Evolutionary conservation across 2,329 filamentous ascomycete species (phyloP), one percentile per base, ranked within the genome.

Genomic region (Neodidymelliopsis sp.): DNA sequence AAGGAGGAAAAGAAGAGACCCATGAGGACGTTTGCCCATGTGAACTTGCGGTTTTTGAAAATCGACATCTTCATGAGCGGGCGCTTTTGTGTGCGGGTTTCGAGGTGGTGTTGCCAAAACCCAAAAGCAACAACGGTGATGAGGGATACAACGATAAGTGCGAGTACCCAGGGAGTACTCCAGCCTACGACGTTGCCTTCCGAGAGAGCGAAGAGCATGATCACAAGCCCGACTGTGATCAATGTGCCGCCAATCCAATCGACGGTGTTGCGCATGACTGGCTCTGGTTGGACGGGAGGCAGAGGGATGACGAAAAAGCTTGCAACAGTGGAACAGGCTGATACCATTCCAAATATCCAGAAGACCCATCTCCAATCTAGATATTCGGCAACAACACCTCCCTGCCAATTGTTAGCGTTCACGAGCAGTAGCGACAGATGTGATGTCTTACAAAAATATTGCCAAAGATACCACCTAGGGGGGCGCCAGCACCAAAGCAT

Each of bases 131-230:
- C 74, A 3, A 89, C 72, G 11, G 88, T 72, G 4, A 85, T 53
- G 8, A 87, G 12, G 0, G 85, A 80, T 4, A 85, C 70, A 2
- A 83, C 81, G 25, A 88, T 82, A 12, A 88, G 70, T 2, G 77
- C 74, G 0, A 82, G 79, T 4, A 89, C 77, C 81, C 84, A 89
- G 0, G 85, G 78, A 0, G 80, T 83, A 6, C 71, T 67, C 87
- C 87, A 90, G 4, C 87, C 86, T 2, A 85, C 82, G 0, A 87
- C 82, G 56, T 88, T 88, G 15, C 86, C 87, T 63, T 89, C 82
- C 0, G 86, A 87, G 20, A 90, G 74, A 0, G 85, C 83, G 50
- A 89, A 87, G 25, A 89, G 76, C 8, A 90, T 76, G 0, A 83
- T 79, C 7, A 89, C 71, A 3, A 88, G 76, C 0, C 83, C 84